Evolutionary conservation across 306 rosid genomes (phyloP).

Genomic region (Vigna unguiculata): DNA sequence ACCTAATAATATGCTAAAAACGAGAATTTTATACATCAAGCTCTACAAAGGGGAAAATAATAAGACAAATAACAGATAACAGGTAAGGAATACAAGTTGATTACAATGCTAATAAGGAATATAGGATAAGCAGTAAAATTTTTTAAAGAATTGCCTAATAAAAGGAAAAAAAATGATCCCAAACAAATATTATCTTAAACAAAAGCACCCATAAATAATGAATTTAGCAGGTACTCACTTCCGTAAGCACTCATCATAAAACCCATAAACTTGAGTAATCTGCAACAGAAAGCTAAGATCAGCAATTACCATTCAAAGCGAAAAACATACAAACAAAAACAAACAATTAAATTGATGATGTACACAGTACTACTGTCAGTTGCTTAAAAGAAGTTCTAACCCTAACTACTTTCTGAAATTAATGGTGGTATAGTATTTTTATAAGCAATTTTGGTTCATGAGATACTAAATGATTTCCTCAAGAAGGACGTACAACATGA

Average conservation of each 20-base stretch:
- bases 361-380: neutral
- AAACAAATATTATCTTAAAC: neutral
- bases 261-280: constrained; percentile 98
- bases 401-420: constrained; percentile 5
- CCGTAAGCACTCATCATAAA: constrained; percentile 93
- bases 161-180: neutral
- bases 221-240: constrained; percentile 68
- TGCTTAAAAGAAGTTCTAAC: neutral
- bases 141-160: neutral
- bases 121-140: neutral
- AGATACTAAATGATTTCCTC: constrained; percentile 9
- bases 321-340: constrained; percentile 1
- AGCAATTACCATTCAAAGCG: constrained; percentile 32
- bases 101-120: neutral
- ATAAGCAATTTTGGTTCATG: constrained; percentile 24
- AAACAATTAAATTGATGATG: constrained; percentile 2
- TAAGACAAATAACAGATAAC: neutral
- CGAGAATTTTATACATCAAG: neutral
- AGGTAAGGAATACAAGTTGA: too few relatives aligned
- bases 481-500: neutral
- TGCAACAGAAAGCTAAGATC: constrained; percentile 58
- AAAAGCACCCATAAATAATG: constrained; percentile 28
- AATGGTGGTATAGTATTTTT: neutral
- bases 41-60: neutral
- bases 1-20: neutral